Base-by-base conservation (phyloP, 768 basidiomycete genomes). In the Pleurotus tuoliensis region DNA sequence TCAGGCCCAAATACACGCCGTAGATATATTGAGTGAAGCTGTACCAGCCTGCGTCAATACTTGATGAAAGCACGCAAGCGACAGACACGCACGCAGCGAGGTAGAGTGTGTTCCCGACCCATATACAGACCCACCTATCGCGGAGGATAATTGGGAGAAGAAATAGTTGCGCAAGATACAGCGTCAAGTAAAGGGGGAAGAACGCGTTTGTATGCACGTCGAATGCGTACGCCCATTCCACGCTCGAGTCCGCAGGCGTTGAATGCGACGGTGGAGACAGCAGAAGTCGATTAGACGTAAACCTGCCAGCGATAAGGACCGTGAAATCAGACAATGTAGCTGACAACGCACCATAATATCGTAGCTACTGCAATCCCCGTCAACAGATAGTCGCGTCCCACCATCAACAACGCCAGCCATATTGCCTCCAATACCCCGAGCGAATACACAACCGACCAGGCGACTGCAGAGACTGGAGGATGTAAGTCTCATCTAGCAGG, bases 181-280 rank as follows among this genome's bases (percentile, higher is more conserved):
- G 82, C 8, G 90, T 88, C 58, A 97, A 82, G 72, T 91, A 96
- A 58, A 94, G 76, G 16, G 94, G 94, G 72, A 98, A 96, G 78
- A 98, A 98, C 3, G 94, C 88, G 65, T 98, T 98, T 58, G 90
- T 95, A 71, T 97, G 94, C 13, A 98, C 90, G 69, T 98, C 96
- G 65, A 98, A 96, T 11, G 92, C 93, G 70, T 97, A 98, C 3
- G 88, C 90, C 91, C 88, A 94, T 77, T 94, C 92, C 27, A 94
- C 88, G 16, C 73, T 72, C 44, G 88, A 83, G 62, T 89, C 85
- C n/a, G 82, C 78, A 0, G 81, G 81, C 9, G 86, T 79, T 25
- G 86, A 82, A 68, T 87, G 88, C 8, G 90, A 84, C 9, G 88
- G 82, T 11, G 88, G 86, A 0, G 86, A 85, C 51, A 89, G 69